Conservation (phyloP, 495 filamentous ascomycete genomes). For the Mytilinidion resinicola region DNA sequence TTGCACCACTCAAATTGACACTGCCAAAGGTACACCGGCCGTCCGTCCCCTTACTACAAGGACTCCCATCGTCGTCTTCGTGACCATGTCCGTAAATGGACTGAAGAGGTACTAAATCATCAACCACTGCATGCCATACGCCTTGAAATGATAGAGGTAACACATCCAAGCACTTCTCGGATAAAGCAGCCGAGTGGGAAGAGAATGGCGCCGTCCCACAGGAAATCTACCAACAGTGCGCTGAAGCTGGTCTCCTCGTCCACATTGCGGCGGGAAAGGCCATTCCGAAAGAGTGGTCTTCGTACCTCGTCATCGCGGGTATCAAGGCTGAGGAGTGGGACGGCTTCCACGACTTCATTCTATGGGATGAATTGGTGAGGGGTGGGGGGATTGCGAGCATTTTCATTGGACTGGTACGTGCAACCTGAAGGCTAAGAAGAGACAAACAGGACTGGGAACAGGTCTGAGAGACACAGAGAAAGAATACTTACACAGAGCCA, state of each 20-base stretch:
- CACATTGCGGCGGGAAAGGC: conserved; percentile 21
- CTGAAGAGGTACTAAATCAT: conserved; percentile 14
- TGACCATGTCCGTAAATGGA: conserved; percentile 23
- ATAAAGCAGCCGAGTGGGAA: conserved; percentile 23
- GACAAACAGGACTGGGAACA: neutral
- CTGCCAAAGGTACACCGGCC: conserved; percentile 19
- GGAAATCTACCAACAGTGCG: conserved; percentile 19
- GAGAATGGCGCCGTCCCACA: conserved; percentile 17
- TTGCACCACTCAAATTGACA: too few relatives aligned
- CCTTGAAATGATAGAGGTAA: neutral
- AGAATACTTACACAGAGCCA: neutral
- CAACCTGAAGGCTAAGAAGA: too few relatives aligned
- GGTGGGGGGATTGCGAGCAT: conserved; percentile 16
- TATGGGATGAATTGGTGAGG: conserved; percentile 25
- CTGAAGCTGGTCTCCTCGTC: conserved; percentile 20
- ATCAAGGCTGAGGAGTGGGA: conserved; percentile 29
- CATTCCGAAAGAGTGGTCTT: conserved; percentile 19
- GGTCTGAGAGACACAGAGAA: neutral
- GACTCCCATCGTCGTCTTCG: conserved; percentile 19
- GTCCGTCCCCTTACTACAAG: conserved; percentile 28
- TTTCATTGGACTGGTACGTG: conserved; percentile 17
- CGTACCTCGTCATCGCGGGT: conserved; percentile 20
- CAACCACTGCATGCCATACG: neutral
- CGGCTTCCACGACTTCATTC: conserved; percentile 28
- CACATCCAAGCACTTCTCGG: conserved; percentile 15